phyloP scores from a whole-genome alignment of 202 grass and related monocot species.

The Miscanthus sacchariflorus region DNA sequence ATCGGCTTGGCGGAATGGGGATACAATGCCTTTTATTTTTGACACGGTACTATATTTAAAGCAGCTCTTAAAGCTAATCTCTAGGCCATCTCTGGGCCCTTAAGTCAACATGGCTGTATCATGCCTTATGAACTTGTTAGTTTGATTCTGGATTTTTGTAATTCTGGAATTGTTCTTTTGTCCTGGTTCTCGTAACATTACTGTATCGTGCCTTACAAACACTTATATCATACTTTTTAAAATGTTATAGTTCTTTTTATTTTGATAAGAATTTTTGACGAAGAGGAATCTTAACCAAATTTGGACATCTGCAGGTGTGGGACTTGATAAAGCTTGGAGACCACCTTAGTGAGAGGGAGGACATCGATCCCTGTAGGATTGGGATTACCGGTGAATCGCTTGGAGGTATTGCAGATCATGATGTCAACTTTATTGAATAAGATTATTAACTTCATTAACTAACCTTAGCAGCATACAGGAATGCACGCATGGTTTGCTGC shows the following conservation, averaged over 20 bases:
- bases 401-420: constrained; percentile 61
- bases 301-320: constrained; percentile 63
- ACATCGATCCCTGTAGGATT: constrained; percentile 72
- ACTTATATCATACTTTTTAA: constrained; percentile 23
- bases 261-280: constrained; percentile 12
- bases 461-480: constrained; percentile 50
- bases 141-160: constrained; percentile 10
- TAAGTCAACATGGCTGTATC: neutral
- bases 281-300: neutral
- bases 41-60: constrained; percentile 74
- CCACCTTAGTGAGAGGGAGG: constrained; percentile 72
- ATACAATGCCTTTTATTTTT: constrained; percentile 93
- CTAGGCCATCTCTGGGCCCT: neutral
- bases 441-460: neutral
- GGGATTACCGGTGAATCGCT: constrained; percentile 97
- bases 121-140: neutral
- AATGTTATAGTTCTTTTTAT: neutral
- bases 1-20: constrained; percentile 75
- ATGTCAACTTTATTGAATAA: constrained; percentile 15
- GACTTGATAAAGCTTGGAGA: constrained; percentile 95
- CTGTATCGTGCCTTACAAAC: neutral
- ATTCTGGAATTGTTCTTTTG: neutral
- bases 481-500: constrained; percentile 98
- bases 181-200: neutral
- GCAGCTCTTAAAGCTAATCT: constrained; percentile 3